These are phyloP conservation scores for Urostyla sp. DNA, from an alignment of 73 alveolate species.

Conservation along the genomic window DNA sequence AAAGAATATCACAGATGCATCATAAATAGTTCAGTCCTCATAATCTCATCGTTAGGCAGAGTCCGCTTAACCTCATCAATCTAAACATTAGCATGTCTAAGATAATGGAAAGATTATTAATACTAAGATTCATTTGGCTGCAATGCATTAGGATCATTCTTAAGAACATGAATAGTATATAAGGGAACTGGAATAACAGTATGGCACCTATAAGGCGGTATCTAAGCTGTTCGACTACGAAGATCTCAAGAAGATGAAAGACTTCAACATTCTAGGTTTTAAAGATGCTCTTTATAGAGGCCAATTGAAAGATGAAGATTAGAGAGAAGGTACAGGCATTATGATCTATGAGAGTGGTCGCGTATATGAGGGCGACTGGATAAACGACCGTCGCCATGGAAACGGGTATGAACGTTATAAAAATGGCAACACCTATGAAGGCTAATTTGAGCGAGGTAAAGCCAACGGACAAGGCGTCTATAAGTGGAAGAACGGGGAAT, in stretches of 20 bases:
- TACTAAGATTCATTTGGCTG: too few relatives aligned
- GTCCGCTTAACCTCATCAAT: too few relatives aligned
- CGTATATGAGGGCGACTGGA: conserved; percentile 60
- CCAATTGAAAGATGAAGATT: conserved; percentile 2
- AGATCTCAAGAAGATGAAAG: neutral
- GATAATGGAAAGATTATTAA: too few relatives aligned
- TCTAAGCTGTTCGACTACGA: conserved; percentile 34
- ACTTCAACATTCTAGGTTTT: conserved; percentile 27
- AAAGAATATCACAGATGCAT: too few relatives aligned
- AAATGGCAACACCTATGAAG: conserved; percentile 72
- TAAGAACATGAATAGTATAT: too few relatives aligned
- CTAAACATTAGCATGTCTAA: too few relatives aligned
- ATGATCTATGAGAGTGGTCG: conserved; percentile 33
- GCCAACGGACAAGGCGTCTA: conserved; percentile 75
- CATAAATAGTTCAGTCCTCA: too few relatives aligned
- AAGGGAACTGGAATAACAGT: conserved; percentile 16
- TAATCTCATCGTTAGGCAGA: too few relatives aligned
- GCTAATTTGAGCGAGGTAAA: conserved; percentile 77
- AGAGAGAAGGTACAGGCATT: conserved; percentile 48
- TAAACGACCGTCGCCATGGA: conserved; percentile 64
- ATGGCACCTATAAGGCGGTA: conserved; percentile 35
- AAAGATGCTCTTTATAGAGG: conserved; percentile 58
- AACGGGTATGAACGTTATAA: conserved; percentile 70
- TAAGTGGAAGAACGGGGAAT: conserved; percentile 63
- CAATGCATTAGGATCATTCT: too few relatives aligned